Base-by-base conservation (phyloP, 345 rosid species). In the Lepidium sativum region DNA sequence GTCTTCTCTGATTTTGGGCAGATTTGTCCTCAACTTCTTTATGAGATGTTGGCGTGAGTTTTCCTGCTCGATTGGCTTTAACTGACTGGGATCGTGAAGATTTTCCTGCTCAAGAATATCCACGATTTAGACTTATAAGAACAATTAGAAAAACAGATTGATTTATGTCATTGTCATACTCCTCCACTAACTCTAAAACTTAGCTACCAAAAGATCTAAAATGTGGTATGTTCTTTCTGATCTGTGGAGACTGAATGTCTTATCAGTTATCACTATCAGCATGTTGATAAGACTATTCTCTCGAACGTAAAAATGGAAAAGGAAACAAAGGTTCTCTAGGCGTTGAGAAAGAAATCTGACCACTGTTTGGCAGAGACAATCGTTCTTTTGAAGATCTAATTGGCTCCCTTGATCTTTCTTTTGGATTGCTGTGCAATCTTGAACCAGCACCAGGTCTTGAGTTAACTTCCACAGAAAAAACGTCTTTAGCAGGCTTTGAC, bases 401-500 rank as follows among this genome's bases (percentile, higher is more conserved):
- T 17, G 79, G 55, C 61, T 72, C 82, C 29, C 66, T 57, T 39
- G 81, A 35, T 72, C 97, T 82, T 80, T 95, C 95, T 78, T 88
- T 95, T 12, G 95, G 96, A 69, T 88, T 95, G 82, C 98, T 88
- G n/a, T 57, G 85, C 8, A 95, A 90, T 82, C 89, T 81, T 69
- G 83, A 56, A 77, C 63, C 75, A 73, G 61, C 27, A 31, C 70
- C 77, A 40, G 86, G 79, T 66, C 51, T 77, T 68, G 85, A 80
- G 73, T 68, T 79, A 58, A 75, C 79, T 75, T 80, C 89, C 78
- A 80, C 83, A 54, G 45, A 69, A 40, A 63, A 38, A 75, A 78
- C 81, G 17, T 81, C 91, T 55, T 63, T 64, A 70, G 67, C 55
- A 2, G 69, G 79, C 75, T 85, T 86, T n/a, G 85, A 54, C 81